These are phyloP conservation scores for Gamsiella multidivaricata DNA, from an alignment of 192 early-diverging fungal species.

Conservation along the genomic window DNA sequence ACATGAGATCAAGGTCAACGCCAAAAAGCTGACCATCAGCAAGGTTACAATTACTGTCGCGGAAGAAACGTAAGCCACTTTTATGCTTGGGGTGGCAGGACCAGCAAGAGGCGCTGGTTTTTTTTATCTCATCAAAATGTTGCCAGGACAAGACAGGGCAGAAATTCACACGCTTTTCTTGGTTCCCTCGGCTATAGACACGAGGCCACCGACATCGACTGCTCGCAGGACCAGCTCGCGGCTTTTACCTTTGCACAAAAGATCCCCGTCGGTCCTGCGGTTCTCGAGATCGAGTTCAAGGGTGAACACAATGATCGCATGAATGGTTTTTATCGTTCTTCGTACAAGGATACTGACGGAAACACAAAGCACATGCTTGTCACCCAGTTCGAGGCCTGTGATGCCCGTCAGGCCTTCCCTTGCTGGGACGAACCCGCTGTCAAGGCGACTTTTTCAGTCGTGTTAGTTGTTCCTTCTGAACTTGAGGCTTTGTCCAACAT, in stretches of 20 bases:
- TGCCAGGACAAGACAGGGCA: too few relatives aligned
- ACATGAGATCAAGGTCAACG: constrained; percentile 21
- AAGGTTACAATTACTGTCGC: constrained; percentile 11
- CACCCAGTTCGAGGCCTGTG: constrained; percentile 86
- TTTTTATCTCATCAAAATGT: too few relatives aligned
- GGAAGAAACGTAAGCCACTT: constrained; percentile 10
- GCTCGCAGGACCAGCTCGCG: constrained; percentile 51
- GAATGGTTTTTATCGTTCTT: constrained; percentile 84
- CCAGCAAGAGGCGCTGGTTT: too few relatives aligned
- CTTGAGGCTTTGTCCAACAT: constrained; percentile 83
- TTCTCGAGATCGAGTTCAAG: constrained; percentile 39
- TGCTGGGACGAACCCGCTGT: constrained; percentile 84
- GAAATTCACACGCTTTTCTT: too few relatives aligned
- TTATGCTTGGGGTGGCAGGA: too few relatives aligned
- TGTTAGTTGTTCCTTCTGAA: constrained; percentile 65
- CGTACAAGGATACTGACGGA: constrained; percentile 68
- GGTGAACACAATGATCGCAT: constrained; percentile 69
- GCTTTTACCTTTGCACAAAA: constrained; percentile 66
- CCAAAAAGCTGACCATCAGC: constrained; percentile 27
- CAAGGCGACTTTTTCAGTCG: constrained; percentile 83
- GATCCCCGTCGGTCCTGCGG: constrained; percentile 55
- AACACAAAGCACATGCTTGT: constrained; percentile 67
- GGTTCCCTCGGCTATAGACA: too few relatives aligned
- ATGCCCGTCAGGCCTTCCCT: constrained; percentile 76
- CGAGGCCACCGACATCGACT: constrained; percentile 52